Percentiles rank a stretch among this genome's conserved stretches.
Evolutionary conservation across 768 basidiomycete species (phyloP).

Genomic region (Phlebiopsis flavidoalba): DNA sequence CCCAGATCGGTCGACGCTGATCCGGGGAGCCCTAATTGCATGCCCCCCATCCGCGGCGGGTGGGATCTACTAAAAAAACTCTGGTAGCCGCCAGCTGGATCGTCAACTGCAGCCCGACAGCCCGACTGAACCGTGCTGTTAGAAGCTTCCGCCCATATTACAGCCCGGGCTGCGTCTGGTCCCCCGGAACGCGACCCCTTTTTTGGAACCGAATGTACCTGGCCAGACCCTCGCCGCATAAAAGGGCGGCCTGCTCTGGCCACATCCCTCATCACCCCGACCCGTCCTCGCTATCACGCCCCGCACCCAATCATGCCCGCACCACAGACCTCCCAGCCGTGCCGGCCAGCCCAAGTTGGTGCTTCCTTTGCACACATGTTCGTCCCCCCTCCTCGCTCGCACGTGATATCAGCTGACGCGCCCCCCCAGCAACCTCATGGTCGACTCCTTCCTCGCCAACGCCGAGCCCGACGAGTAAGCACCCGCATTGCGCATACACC

Average conservation of each 20-base stretch:
- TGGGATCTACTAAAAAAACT: conserved; percentile 2
- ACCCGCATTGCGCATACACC: neutral
- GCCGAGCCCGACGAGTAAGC: conserved; percentile 65
- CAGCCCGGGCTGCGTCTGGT: too few species aligned
- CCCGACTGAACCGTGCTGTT: neutral
- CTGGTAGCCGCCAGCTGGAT: neutral
- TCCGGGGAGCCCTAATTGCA: too few species aligned
- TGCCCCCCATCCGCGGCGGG: too few species aligned
- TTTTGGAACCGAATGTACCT: too few species aligned
- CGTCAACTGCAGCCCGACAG: neutral
- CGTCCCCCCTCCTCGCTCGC: neutral
- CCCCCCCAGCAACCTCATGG: conserved; percentile 57
- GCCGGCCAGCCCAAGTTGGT: neutral
- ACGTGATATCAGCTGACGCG: neutral
- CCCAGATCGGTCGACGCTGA: too few species aligned
- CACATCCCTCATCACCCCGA: neutral
- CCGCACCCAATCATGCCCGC: conserved; percentile 12
- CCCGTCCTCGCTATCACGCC: neutral
- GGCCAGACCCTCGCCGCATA: too few species aligned
- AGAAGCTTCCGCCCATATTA: too few species aligned
- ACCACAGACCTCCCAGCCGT: neutral
- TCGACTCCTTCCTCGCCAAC: conserved; percentile 76
- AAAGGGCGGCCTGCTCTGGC: neutral
- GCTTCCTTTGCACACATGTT: conserved; percentile 10
- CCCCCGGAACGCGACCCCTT: too few species aligned